Evolutionary conservation across 2,329 filamentous ascomycete genomes (phyloP), one percentile per base, ranked within the genome.

Genomic region (Fusarium graminum): DNA sequence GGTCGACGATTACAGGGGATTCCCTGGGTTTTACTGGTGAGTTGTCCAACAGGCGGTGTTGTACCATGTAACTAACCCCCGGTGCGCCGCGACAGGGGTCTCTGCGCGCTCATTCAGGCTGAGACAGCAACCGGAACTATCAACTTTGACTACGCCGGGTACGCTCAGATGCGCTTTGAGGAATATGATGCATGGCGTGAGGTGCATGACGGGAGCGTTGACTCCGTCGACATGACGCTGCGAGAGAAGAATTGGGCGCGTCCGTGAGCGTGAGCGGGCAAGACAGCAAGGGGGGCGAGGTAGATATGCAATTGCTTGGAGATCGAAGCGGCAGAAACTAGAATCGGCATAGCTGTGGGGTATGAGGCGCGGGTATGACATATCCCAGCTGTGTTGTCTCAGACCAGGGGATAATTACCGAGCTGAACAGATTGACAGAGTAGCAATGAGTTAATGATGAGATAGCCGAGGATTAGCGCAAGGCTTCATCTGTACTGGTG

Each of bases 21-120:
- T 70, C 7, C 68, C 68, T 13, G 68, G 68, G 2, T 70, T 70
- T 26, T 70, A 70, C 56, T 70, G 68, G 68, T 70, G 44, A 63
- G 67, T 16, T 2, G 45, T 38, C 39, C 8, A 30, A 56, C 45
- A 29, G 9, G 17, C 4, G 49, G 25, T 57, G 29, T 22, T 45
- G 46, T 13, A 10, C 10, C 7, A 9, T 25, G n/a, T 9, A 17
- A 47, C 64, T 52, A 44, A 68, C 43, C 58, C 46, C 25, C 26
- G 28, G 28, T 36, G 22, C 22, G 22, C 53, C 41, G 14, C 36
- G 51, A 36, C 43, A 70, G 68, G 68, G 68, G 68, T 39, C 68
- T 70, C 2, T 70, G 68, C 32, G 68, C 68, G 7, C 42, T 70
- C 14, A 70, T 70, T 16, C 68, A 70, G 34, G 68, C 68, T n/a